Conservation (phyloP, 176 grass and related monocot genomes). For the Oryza glaberrima region DNA sequence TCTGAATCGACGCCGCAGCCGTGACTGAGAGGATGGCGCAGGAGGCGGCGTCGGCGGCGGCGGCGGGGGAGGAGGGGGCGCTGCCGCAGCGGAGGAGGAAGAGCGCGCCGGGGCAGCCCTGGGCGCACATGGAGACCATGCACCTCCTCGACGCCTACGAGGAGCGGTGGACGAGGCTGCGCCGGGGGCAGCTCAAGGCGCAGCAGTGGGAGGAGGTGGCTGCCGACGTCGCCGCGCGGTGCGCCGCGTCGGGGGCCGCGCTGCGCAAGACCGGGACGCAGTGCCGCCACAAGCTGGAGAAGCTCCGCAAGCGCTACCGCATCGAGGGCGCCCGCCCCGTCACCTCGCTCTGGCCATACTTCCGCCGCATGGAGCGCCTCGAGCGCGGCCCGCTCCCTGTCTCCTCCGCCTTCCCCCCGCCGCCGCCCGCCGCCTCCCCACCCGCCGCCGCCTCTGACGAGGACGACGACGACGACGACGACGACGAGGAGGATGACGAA, state of each 20-base stretch:
- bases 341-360: conserved; percentile 84
- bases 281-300: conserved; percentile 99
- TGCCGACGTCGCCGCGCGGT: conserved; percentile 53
- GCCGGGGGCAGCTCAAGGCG: conserved; percentile 92
- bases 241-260: conserved; percentile 42
- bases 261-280: conserved; percentile 86
- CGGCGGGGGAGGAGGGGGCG: conserved; percentile 20
- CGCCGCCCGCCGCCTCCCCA: conserved; percentile 24
- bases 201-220: conserved; percentile 97
- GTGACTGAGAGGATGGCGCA: conserved; percentile 15
- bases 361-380: conserved; percentile 77
- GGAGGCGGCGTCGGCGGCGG: conserved; percentile 33
- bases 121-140: conserved; percentile 79
- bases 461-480: conserved; percentile 35
- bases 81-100: conserved; percentile 38
- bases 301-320: conserved; percentile 94
- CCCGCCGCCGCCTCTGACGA: conserved; percentile 41
- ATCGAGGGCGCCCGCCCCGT: conserved; percentile 69
- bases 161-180: conserved; percentile 73
- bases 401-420: conserved; percentile 34
- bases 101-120: conserved; percentile 78
- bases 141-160: conserved; percentile 97
- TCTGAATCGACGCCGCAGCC: conserved; percentile 27
- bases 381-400: conserved; percentile 70
- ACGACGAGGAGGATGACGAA: conserved; percentile 42